Conservation (phyloP, 768 basidiomycete genomes). For the Rhizopogon salebrosus region DNA sequence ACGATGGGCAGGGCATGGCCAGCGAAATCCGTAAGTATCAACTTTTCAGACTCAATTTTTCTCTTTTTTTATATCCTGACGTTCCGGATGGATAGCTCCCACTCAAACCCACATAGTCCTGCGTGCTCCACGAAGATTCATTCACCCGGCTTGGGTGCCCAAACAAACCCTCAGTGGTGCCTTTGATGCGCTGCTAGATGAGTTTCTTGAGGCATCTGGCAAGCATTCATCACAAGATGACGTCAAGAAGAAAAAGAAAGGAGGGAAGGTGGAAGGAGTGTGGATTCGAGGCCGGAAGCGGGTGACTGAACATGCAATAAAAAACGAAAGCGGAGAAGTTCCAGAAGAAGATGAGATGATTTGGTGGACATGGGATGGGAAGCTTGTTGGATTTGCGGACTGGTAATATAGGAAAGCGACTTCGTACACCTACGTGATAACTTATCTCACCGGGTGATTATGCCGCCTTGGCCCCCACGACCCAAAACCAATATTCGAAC, state of each 20-base stretch:
- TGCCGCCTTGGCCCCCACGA: too few relatives aligned
- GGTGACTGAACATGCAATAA: neutral
- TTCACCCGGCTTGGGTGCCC: conserved; percentile 42
- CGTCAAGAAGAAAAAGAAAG: conserved; percentile 23
- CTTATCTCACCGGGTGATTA: too few relatives aligned
- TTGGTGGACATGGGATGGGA: conserved; percentile 51
- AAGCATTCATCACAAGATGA: conserved; percentile 12
- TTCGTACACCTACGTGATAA: too few relatives aligned
- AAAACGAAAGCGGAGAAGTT: conserved; percentile 10
- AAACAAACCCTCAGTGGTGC: conserved; percentile 36
- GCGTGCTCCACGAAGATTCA: conserved; percentile 42
- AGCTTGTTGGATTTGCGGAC: conserved; percentile 41
- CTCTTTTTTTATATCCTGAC: neutral
- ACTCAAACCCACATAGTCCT: conserved; percentile 44
- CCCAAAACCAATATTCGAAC: too few relatives aligned
- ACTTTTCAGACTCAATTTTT: neutral
- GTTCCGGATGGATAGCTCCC: conserved; percentile 27
- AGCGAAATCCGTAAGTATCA: conserved; percentile 33
- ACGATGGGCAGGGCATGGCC: conserved; percentile 32
- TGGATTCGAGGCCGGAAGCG: conserved; percentile 29
- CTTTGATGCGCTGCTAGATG: conserved; percentile 30
- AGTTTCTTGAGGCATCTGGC: conserved; percentile 29
- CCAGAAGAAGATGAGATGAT: conserved; percentile 43
- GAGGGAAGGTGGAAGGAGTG: conserved; percentile 32
- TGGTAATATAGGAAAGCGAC: conserved; percentile 25